Conservation (phyloP, 2,329 filamentous ascomycete genomes). For the Ophiostoma populinum region DNA sequence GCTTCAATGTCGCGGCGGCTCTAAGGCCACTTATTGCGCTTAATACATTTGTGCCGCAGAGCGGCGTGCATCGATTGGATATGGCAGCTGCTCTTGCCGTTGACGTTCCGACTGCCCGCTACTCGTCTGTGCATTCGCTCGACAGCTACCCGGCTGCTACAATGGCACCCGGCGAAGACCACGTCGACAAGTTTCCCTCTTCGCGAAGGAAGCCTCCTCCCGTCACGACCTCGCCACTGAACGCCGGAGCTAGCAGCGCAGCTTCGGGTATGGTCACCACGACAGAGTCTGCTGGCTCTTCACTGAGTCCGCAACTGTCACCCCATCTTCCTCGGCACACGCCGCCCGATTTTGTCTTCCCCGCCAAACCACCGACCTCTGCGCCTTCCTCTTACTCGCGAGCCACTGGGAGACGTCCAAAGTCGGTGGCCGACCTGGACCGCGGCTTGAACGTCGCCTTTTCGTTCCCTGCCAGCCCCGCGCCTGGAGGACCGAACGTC, state of each 20-base stretch:
- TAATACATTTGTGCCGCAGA: slow-evolving; percentile 25
- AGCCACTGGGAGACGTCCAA: slow-evolving; percentile 30
- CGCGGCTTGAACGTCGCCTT: too few relatives aligned
- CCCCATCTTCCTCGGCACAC: slow-evolving; percentile 16
- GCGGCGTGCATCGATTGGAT: slow-evolving; percentile 22
- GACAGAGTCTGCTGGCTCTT: slow-evolving; percentile 8
- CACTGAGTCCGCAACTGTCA: slow-evolving; percentile 18
- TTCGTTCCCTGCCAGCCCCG: too few relatives aligned
- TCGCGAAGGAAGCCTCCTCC: slow-evolving; percentile 13
- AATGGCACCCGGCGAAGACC: slow-evolving; percentile 6
- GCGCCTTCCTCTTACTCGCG: slow-evolving; percentile 31
- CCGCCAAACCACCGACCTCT: slow-evolving; percentile 28
- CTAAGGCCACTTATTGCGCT: slow-evolving; percentile 23
- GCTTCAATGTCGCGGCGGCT: slow-evolving; percentile 22
- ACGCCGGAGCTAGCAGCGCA: too few relatives aligned
- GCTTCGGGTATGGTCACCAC: slow-evolving; percentile 13
- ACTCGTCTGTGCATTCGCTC: neutral
- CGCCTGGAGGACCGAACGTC: too few relatives aligned
- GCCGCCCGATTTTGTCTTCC: slow-evolving; percentile 44
- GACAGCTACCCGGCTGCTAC: neutral
- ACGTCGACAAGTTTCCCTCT: slow-evolving; percentile 9
- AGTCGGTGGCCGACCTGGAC: slow-evolving; percentile 33
- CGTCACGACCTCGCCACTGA: slow-evolving; percentile 15
- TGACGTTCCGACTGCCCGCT: slow-evolving; percentile 3
- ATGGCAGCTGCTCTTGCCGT: slow-evolving; percentile 18